Evolutionary conservation across 2,329 filamentous ascomycete genomes (phyloP).

Genomic region (Sporothrix mexicana): DNA sequence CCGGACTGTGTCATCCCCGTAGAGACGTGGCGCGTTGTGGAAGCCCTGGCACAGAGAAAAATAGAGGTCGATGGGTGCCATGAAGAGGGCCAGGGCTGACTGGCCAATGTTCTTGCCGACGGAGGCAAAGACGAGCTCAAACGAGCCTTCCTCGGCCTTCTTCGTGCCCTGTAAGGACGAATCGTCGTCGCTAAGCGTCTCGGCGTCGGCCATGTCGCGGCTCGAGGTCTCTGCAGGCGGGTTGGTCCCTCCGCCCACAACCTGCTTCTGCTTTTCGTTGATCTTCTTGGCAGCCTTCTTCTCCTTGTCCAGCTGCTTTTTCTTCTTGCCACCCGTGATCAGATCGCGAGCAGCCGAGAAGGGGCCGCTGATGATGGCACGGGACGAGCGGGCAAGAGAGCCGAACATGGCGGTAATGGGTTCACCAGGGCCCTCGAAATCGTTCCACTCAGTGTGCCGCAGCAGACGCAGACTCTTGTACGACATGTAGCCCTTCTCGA

Average conservation of each 20-base stretch:
- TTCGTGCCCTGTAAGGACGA: slow-evolving; percentile 36
- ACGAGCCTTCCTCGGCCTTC: slow-evolving; percentile 42
- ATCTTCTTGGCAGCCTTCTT: slow-evolving; percentile 44
- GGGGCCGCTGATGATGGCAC: slow-evolving; percentile 67
- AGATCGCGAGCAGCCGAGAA: slow-evolving; percentile 59
- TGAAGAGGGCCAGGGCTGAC: slow-evolving; percentile 57
- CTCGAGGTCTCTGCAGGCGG: slow-evolving; percentile 37
- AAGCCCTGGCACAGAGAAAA: slow-evolving; percentile 71
- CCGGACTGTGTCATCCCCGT: slow-evolving; percentile 72
- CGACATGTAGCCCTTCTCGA: slow-evolving; percentile 63
- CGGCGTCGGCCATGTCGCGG: slow-evolving; percentile 22
- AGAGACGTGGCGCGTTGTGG: slow-evolving; percentile 72
- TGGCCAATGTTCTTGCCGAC: slow-evolving; percentile 59
- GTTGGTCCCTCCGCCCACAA: not conserved
- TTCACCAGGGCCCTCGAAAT: slow-evolving; percentile 77
- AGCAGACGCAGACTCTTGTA: slow-evolving; percentile 69
- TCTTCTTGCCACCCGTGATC: slow-evolving; percentile 45
- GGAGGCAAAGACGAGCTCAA: slow-evolving; percentile 55
- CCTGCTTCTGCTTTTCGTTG: not conserved
- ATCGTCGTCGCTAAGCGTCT: slow-evolving; percentile 37
- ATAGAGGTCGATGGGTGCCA: slow-evolving; percentile 65
- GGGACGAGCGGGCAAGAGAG: slow-evolving; percentile 64
- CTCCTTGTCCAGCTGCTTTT: slow-evolving; percentile 54
- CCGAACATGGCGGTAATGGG: slow-evolving; percentile 70
- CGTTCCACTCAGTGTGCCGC: slow-evolving; percentile 75